Conservation (phyloP, 805 yeast genomes). For the Limtongozyma cylindracea region DNA sequence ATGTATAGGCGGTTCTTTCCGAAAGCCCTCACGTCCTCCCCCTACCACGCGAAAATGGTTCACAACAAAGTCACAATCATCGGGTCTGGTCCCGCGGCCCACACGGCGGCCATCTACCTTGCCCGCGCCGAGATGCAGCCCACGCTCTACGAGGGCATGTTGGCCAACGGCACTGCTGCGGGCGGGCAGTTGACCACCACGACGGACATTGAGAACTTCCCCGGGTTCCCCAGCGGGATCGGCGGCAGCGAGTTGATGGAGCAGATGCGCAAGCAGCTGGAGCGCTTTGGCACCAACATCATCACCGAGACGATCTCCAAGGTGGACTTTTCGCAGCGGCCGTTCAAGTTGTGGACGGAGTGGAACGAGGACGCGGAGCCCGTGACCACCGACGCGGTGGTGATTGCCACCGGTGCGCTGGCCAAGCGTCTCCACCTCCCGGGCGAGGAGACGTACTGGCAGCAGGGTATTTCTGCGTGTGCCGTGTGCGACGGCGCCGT, state of each 20-base stretch:
- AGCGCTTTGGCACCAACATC: constrained; percentile 75
- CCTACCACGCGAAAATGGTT: constrained; percentile 23
- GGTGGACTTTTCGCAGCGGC: constrained; percentile 68
- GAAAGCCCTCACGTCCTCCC: too few species aligned
- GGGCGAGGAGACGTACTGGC: constrained; percentile 98
- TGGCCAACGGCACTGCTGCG: constrained; percentile 95
- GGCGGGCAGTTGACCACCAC: constrained; percentile 99
- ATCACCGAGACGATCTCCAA: constrained; percentile 89
- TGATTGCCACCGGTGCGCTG: constrained; percentile 94
- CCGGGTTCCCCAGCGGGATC: constrained; percentile 92
- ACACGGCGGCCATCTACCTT: constrained; percentile 93
- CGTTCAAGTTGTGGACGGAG: constrained; percentile 95
- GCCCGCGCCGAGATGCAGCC: constrained; percentile 95
- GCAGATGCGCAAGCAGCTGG: constrained; percentile 74
- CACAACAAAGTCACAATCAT: constrained; percentile 70
- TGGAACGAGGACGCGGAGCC: constrained; percentile 84
- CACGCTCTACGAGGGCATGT: constrained; percentile 80
- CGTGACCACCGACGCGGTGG: constrained; percentile 74
- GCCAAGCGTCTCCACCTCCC: constrained; percentile 87
- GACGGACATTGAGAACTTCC: constrained; percentile 95
- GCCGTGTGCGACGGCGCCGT: constrained; percentile 99
- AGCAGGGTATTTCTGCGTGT: constrained; percentile 96
- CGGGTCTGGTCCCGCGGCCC: constrained; percentile 99
- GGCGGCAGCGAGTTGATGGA: constrained; percentile 82
- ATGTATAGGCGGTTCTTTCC: too few species aligned